These are phyloP conservation scores for Chaetoceros tenuissimus DNA, from an alignment of 108 stramenopile species.

Conservation along the genomic window DNA sequence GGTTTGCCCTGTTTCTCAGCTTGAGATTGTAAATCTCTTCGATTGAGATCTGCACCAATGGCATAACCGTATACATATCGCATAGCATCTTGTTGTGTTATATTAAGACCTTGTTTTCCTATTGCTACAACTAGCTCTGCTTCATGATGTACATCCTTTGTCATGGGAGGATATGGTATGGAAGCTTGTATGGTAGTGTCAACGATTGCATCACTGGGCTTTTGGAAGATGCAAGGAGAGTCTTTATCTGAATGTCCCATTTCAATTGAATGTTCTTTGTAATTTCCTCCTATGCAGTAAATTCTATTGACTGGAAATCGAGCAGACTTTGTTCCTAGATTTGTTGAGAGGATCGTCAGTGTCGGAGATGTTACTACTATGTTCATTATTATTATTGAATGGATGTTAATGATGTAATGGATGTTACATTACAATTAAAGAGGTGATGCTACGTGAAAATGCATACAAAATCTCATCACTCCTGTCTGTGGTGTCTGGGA, in stretches of 20 bases:
- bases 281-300: constrained; percentile 78
- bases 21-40: constrained; percentile 76
- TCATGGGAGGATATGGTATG: constrained; percentile 73
- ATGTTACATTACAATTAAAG: too few species aligned
- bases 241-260: constrained; percentile 65
- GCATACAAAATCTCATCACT: too few species aligned
- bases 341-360: too few species aligned
- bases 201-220: constrained; percentile 74
- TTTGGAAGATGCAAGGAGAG: constrained; percentile 83
- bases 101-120: constrained; percentile 32
- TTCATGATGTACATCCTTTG: constrained; percentile 80
- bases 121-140: constrained; percentile 88
- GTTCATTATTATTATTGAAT: too few species aligned
- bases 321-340: too few species aligned
- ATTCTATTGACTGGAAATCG: constrained; percentile 71
- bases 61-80: constrained; percentile 74
- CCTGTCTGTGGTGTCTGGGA: too few species aligned
- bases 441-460: too few species aligned
- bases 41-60: constrained; percentile 84
- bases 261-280: constrained; percentile 79
- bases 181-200: constrained; percentile 11
- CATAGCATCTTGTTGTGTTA: constrained; percentile 21
- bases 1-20: constrained; percentile 72
- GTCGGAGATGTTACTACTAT: too few species aligned
- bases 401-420: too few species aligned